phyloP scores from a whole-genome alignment of 352 stramenopile genomes.

The Globisporangium nunn region DNA sequence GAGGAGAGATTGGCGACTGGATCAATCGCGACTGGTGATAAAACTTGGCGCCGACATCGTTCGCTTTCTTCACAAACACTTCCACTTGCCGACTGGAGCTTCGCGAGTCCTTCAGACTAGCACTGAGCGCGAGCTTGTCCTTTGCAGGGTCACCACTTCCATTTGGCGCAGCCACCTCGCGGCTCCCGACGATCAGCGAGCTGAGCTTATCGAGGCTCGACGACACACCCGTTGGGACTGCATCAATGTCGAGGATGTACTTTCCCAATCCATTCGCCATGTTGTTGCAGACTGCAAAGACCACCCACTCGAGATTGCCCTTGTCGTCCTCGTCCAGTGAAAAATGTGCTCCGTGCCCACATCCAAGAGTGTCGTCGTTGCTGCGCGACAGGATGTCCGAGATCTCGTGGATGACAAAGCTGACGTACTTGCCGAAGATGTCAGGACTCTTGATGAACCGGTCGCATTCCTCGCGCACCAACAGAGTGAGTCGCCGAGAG shows the following conservation, averaged over 20 bases:
- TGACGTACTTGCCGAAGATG: slow-evolving; percentile 75
- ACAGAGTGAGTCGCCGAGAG: slow-evolving; percentile 29
- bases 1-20: background rate
- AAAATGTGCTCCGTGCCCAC: background rate
- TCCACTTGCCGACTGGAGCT: slow-evolving; percentile 39
- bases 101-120: background rate
- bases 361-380: too few relatives aligned
- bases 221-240: slow-evolving; percentile 46
- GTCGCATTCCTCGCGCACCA: slow-evolving; percentile 61
- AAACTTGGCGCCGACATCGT: slow-evolving; percentile 41
- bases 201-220: slow-evolving; percentile 71
- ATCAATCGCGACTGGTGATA: slow-evolving; percentile 24
- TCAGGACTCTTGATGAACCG: slow-evolving; percentile 54
- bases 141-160: background rate
- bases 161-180: slow-evolving; percentile 13
- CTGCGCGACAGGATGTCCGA: slow-evolving; percentile 37
- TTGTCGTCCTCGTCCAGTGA: slow-evolving; percentile 45
- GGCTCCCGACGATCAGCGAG: slow-evolving; percentile 31
- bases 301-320: slow-evolving; percentile 66
- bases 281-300: slow-evolving; percentile 75
- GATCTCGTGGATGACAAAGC: slow-evolving; percentile 73
- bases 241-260: slow-evolving; percentile 59
- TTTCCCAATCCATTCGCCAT: slow-evolving; percentile 62
- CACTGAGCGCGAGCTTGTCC: background rate
- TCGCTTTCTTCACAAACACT: slow-evolving; percentile 48